These are phyloP conservation scores for Mycena galericulata DNA, from an alignment of 768 basidiomycete species.

Conservation along the genomic window DNA sequence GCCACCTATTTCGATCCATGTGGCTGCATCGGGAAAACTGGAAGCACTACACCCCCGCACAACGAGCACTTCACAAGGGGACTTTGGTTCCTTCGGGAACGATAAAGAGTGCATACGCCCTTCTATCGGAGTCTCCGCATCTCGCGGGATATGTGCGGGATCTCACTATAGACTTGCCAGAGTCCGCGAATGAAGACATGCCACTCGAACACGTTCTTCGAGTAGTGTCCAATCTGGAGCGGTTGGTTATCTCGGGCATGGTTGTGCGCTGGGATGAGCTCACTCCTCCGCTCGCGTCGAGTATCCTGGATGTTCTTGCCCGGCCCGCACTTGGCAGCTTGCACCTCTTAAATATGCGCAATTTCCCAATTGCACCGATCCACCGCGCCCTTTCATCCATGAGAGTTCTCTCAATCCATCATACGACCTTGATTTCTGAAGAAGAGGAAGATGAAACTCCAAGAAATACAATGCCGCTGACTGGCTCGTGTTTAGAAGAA, in stretches of 20 bases:
- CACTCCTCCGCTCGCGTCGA: not conserved
- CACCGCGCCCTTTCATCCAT: not conserved
- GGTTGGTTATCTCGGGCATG: constrained; percentile 25
- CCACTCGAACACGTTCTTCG: constrained; percentile 14
- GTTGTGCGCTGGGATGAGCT: constrained; percentile 17
- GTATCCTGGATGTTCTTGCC: constrained; percentile 7
- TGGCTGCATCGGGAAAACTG: constrained; percentile 28
- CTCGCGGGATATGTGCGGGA: constrained; percentile 24
- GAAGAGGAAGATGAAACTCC: not conserved
- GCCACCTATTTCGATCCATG: constrained; percentile 23
- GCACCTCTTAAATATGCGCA: constrained; percentile 19
- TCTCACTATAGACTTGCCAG: too few species aligned
- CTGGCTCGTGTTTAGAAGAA: too few species aligned
- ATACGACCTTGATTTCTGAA: not conserved
- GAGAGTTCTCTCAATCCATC: constrained; percentile 15
- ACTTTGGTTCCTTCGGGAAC: constrained; percentile 12
- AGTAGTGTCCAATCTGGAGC: constrained; percentile 14
- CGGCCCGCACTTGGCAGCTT: constrained; percentile 7
- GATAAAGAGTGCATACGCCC: not conserved
- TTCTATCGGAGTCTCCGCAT: constrained; percentile 23
- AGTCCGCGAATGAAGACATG: constrained; percentile 22
- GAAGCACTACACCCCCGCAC: constrained; percentile 2
- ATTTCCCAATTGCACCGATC: not conserved
- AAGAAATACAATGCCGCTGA: not conserved
- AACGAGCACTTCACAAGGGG: constrained; percentile 16